Base-by-base conservation (phyloP, 2,329 filamentous ascomycete genomes). In the Emergomyces africanus region DNA sequence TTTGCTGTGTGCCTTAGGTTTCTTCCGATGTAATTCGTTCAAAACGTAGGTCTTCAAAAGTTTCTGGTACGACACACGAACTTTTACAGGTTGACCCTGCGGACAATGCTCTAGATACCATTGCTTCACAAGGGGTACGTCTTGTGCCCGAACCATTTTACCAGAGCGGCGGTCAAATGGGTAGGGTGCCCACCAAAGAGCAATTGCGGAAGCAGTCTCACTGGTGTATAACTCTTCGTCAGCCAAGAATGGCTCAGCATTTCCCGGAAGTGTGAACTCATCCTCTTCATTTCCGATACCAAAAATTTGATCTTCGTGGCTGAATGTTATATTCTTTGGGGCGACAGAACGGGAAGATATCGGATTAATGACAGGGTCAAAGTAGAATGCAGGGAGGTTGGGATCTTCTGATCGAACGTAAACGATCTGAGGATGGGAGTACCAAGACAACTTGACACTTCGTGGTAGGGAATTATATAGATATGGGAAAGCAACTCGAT, bases 101-200 rank as follows among this genome's bases (percentile, higher is more conserved):
- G 94, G 91, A 64, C 90, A 91, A 71, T 99, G 95, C 74, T 99
- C 92, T 5, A 99, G 81, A 69, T 99, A 99, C 89, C 90, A 97
- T 72, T 97, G 94, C 75, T 99, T 99, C 57, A 99, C 88, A 9
- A 99, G 78, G 3, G 95, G 90, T 23, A 99, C 94, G 72, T 99
- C 95, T 73, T 99, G 91, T 14, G 94, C 94, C 58, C 95, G 85
- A 61, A 97, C 91, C 91, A 96, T 99, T 65, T 85, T 87, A 41
- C 94, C 94, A 44, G 94, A 97, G 60, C 94, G 84, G 68, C 90
- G 86, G 73, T 99, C 86, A 71, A 99, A 99, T 0, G 95, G 94
- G 70, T 89, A 96, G 28, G 94, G 95, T 33, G 94, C 92, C 95
- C 95, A 99, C 92, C 94, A 99, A 25, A 99, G 78, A 56, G 90